Conservation (phyloP, 805 yeast species). For the Schwanniomyces vanrijiae region DNA sequence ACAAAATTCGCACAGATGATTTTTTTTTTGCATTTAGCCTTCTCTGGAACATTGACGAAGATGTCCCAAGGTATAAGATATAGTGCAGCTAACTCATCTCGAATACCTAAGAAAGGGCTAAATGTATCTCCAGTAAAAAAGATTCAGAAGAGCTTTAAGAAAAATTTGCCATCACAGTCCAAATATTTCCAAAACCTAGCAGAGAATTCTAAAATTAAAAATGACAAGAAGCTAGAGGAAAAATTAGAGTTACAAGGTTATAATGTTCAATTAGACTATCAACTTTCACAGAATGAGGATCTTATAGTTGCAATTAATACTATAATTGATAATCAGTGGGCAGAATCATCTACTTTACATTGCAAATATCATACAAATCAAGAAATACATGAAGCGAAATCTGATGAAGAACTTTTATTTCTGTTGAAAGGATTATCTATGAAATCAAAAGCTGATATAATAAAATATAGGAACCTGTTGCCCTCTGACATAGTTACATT, state of each 20-base stretch:
- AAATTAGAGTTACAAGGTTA: slow-evolving; percentile 26
- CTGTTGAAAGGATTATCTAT: slow-evolving; percentile 33
- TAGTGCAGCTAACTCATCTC: slow-evolving; percentile 42
- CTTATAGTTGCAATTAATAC: slow-evolving; percentile 31
- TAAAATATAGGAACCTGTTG: slow-evolving; percentile 33
- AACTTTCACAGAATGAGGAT: slow-evolving; percentile 28
- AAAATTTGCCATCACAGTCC: slow-evolving; percentile 24
- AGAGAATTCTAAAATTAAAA: slow-evolving; percentile 3
- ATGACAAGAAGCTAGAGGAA: slow-evolving; percentile 1
- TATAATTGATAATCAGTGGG: slow-evolving; percentile 37
- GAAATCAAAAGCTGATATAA: slow-evolving; percentile 35
- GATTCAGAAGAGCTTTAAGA: slow-evolving; percentile 23
- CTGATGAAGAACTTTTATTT: slow-evolving; percentile 29
- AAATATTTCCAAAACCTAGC: slow-evolving; percentile 17
- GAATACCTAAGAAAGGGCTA: slow-evolving; percentile 20
- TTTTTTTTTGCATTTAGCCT: not conserved
- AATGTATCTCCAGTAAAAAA: slow-evolving; percentile 25
- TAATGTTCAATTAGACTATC: slow-evolving; percentile 41
- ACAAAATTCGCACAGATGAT: not conserved
- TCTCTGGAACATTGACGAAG: not conserved
- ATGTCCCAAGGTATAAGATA: slow-evolving; percentile 18
- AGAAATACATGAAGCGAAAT: slow-evolving; percentile 5
- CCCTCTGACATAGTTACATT: slow-evolving; percentile 43
- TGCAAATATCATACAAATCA: slow-evolving; percentile 17
- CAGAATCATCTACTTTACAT: slow-evolving; percentile 32